A percentile compares a stretch with the other conserved stretches of the same genome.
Evolutionary conservation across 441 rosid genomes (phyloP).

Genomic region (Gossypium trilobum): DNA sequence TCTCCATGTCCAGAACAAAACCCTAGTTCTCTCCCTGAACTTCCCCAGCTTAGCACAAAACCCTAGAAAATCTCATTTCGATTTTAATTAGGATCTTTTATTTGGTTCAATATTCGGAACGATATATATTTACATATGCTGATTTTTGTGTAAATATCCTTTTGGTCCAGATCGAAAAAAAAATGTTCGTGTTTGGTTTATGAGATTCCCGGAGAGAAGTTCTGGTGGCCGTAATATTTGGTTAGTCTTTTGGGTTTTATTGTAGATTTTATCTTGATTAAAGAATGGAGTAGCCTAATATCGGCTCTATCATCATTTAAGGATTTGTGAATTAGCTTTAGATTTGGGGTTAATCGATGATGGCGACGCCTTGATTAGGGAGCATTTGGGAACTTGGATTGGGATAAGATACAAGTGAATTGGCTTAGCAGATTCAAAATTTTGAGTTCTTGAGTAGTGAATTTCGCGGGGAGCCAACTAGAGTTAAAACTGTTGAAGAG

Average conservation of each 20-base stretch:
- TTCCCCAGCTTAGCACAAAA: slow-evolving; percentile 15
- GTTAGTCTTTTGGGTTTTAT: slow-evolving; percentile 9
- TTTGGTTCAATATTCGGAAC: slow-evolving; percentile 12
- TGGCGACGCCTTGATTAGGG: slow-evolving; percentile 7
- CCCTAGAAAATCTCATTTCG: slow-evolving; percentile 26
- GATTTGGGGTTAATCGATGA: background rate
- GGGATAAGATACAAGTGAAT: background rate
- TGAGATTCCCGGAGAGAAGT: slow-evolving; percentile 10
- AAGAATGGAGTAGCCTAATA: slow-evolving; percentile 30
- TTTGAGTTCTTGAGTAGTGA: slow-evolving; percentile 13
- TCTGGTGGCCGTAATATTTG: slow-evolving; percentile 8
- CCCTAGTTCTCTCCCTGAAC: slow-evolving; percentile 23
- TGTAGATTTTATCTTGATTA: slow-evolving; percentile 29
- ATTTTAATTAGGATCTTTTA: slow-evolving; percentile 16
- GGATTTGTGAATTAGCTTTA: slow-evolving; percentile 4
- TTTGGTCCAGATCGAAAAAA: slow-evolving; percentile 18
- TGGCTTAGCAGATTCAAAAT: slow-evolving; percentile 11
- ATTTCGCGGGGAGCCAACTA: background rate
- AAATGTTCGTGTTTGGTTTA: slow-evolving; percentile 9
- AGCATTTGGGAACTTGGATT: background rate
- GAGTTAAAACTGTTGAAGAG: background rate
- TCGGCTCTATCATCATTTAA: slow-evolving; percentile 14
- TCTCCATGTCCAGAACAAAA: slow-evolving; percentile 16
- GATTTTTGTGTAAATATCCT: slow-evolving; percentile 4
- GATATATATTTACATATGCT: slow-evolving; percentile 21